Conservation (phyloP, 2,329 filamentous ascomycete genomes). For the Ustulina deusta region DNA sequence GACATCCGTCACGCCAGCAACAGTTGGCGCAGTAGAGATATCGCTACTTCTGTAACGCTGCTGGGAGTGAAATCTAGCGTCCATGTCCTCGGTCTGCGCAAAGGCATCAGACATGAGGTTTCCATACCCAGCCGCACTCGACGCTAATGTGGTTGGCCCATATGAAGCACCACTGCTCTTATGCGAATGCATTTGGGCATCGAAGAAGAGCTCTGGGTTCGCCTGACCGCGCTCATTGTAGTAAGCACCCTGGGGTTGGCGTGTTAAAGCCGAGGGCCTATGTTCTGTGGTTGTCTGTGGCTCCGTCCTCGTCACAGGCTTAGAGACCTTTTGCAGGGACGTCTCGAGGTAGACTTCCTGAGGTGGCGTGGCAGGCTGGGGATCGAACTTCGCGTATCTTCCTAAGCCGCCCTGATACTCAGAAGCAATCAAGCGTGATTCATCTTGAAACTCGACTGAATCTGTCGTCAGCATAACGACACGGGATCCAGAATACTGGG, state of each 20-base stretch:
- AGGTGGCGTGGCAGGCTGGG: constrained; percentile 50
- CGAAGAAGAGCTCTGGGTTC: constrained; percentile 41
- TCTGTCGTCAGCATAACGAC: constrained; percentile 29
- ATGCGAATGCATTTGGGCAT: constrained; percentile 47
- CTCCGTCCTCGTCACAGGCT: constrained; percentile 40
- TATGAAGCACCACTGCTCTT: constrained; percentile 47
- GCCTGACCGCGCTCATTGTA: constrained; percentile 45
- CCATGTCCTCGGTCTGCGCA: constrained; percentile 45
- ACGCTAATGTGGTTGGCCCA: constrained; percentile 44
- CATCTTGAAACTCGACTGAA: constrained; percentile 82
- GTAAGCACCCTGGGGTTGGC: constrained; percentile 46
- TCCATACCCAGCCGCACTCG: constrained; percentile 45
- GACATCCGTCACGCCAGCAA: constrained; percentile 53
- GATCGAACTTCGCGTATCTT: constrained; percentile 73
- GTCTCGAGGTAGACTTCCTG: constrained; percentile 47
- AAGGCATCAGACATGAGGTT: constrained; percentile 44
- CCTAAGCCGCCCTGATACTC: constrained; percentile 85
- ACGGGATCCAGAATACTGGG: background rate
- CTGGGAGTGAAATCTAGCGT: constrained; percentile 38
- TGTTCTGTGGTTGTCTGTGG: constrained; percentile 42
- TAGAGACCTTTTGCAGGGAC: constrained; percentile 44
- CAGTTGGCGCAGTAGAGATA: constrained; percentile 55
- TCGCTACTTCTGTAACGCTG: constrained; percentile 53
- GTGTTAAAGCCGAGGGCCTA: constrained; percentile 40
- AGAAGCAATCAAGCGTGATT: constrained; percentile 89